Conservation (phyloP, 192 early-diverging fungal genomes). For the Rhizoclosmatium globosum region DNA sequence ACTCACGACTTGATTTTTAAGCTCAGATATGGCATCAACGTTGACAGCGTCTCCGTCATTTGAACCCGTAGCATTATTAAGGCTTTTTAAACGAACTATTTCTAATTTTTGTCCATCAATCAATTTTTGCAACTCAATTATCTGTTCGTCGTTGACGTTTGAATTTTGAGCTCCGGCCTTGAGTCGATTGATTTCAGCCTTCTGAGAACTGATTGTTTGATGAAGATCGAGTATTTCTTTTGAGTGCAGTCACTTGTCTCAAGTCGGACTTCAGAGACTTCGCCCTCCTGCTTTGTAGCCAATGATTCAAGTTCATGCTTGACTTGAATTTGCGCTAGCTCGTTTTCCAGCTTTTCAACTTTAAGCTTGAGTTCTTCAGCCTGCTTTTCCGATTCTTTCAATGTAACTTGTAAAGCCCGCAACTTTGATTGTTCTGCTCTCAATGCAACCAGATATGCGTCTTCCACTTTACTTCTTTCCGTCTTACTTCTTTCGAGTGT, state of each 20-base stretch:
- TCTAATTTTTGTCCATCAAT: not conserved
- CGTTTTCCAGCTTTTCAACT: slow-evolving; percentile 23
- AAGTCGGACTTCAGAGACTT: slow-evolving; percentile 7
- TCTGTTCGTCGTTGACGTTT: too few species aligned
- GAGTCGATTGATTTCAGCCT: not conserved
- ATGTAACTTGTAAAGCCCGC: not conserved
- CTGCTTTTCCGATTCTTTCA: slow-evolving; percentile 18
- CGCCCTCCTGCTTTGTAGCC: not conserved
- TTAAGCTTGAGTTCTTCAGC: not conserved
- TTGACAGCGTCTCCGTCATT: too few species aligned
- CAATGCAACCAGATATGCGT: not conserved
- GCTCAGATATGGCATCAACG: too few species aligned
- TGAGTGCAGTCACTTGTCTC: not conserved
- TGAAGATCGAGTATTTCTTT: not conserved
- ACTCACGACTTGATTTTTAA: too few species aligned
- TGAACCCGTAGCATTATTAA: too few species aligned
- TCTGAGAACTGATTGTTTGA: not conserved
- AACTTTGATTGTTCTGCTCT: slow-evolving; percentile 19
- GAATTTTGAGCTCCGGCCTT: not conserved
- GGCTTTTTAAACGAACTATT: too few species aligned
- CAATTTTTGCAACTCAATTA: not conserved
- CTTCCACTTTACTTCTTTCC: not conserved
- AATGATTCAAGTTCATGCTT: slow-evolving; percentile 4
- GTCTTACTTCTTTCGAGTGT: not conserved
- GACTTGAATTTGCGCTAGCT: not conserved